phyloP scores from a whole-genome alignment of 148 eudicot species.

The Spergularia bocconei region DNA sequence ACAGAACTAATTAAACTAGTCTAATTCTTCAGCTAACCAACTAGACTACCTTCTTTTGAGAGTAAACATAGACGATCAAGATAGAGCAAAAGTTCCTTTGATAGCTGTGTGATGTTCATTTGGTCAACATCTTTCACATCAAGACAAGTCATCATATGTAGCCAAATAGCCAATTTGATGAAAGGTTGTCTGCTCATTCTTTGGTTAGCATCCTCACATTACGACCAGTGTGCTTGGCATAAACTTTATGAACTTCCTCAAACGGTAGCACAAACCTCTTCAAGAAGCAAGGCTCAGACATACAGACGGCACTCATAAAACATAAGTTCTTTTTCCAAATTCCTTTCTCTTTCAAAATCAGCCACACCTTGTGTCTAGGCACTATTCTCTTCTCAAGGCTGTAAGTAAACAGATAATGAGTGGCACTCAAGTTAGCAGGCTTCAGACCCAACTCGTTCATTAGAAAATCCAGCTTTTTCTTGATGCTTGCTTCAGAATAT shows the following conservation, averaged over 20 bases:
- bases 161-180: too few relatives aligned
- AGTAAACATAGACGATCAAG: too few relatives aligned
- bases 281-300: conserved; percentile 21
- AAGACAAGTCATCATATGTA: too few relatives aligned
- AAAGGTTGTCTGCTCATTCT: too few relatives aligned
- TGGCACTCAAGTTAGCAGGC: conserved; percentile 12
- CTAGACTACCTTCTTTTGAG: too few relatives aligned
- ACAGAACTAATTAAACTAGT: too few relatives aligned
- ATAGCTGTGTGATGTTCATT: too few relatives aligned
- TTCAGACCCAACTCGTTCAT: conserved; percentile 32
- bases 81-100: too few relatives aligned
- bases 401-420: background rate
- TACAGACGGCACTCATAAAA: background rate
- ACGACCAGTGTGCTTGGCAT: background rate
- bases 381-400: conserved; percentile 31
- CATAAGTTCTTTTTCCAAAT: conserved; percentile 7
- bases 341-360: conserved; percentile 32
- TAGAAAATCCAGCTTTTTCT: conserved; percentile 17
- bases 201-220: too few relatives aligned
- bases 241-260: conserved; percentile 23
- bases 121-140: too few relatives aligned
- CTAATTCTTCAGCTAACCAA: too few relatives aligned
- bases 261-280: conserved; percentile 19
- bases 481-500: conserved; percentile 15
- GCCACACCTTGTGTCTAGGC: conserved; percentile 29